Evolutionary conservation across 768 basidiomycete genomes (phyloP), one percentile per base, ranked within the genome.

Genomic region (Russula sp.): DNA sequence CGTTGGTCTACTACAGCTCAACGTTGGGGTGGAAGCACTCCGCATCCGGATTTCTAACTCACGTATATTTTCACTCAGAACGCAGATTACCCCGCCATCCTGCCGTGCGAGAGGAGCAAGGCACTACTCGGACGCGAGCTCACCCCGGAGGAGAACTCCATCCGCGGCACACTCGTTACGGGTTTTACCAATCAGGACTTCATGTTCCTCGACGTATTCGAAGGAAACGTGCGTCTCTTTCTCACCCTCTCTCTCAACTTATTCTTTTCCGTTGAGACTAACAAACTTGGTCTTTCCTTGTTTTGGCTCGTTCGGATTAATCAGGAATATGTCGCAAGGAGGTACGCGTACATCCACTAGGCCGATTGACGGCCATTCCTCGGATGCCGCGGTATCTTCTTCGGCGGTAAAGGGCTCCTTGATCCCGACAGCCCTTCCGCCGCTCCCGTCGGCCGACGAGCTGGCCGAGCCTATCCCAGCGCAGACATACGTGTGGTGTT

Each of bases 71-170:
- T 16, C 28, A 34, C 14, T 16, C 63, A 90, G 87, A 62, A 70
- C 49, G 85, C 79, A 49, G 92, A 94, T 71, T 98, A 96, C 71
- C 95, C 95, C 0, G 95, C 87, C 0, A 80, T 97, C 28, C 72
- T 96, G 13, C 84, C 89, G 1, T 82, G 81, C 59, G 74, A 76
- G 5, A 75, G 77, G 62, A 84, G 84, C 48, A 71, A 76, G 46
- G 34, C 64, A 8, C 61, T 80, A 1, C 49, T 76, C 30, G 69
- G 61, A 4, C 75, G 76, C 13, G 79, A 83, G 8, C 76, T 92
- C n/a, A 71, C 72, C 2, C 73, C 68, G 1, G 87, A 90, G 56
- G 89, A 94, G 55, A 79, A 79, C 51, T 83, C 79, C 22, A 92
- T 96, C 0, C 81, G 88, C 52, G 95, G 95, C 11, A 88, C 87